These are phyloP conservation scores for Oryza meridionalis DNA, from an alignment of 176 grass and related monocot species.

Conservation along the genomic window DNA sequence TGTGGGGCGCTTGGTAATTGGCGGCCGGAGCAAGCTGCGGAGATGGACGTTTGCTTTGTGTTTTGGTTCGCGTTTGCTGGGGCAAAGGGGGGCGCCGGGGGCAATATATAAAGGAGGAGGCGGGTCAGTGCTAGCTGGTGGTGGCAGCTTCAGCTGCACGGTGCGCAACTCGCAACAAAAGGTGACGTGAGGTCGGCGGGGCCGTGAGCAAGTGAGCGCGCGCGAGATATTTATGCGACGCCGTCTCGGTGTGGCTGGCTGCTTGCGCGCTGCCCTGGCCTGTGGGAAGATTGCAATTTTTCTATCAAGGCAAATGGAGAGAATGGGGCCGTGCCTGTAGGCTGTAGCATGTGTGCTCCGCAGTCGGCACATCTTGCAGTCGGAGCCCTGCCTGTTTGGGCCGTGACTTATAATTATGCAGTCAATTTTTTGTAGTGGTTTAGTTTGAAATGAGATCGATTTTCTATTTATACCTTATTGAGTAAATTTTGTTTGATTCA, in stretches of 20 bases:
- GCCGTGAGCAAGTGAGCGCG: neutral
- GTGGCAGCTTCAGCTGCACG: neutral
- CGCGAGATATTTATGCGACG: neutral
- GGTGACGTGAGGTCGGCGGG: neutral
- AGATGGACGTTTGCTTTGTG: neutral
- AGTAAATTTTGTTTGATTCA: too few relatives aligned
- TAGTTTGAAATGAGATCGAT: too few relatives aligned
- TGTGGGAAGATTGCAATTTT: neutral
- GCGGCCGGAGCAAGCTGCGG: neutral
- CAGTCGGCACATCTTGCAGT: too few relatives aligned
- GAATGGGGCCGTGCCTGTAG: neutral
- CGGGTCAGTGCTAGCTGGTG: neutral
- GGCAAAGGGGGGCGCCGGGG: neutral
- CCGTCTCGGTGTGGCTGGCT: neutral
- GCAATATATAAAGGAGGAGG: slow-evolving; percentile 16
- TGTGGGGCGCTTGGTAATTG: too few relatives aligned
- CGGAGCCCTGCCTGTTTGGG: too few relatives aligned
- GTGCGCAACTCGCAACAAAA: neutral
- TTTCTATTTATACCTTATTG: too few relatives aligned
- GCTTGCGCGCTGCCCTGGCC: neutral
- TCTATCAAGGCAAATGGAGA: neutral
- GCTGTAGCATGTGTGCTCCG: too few relatives aligned
- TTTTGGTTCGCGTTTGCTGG: slow-evolving; percentile 20
- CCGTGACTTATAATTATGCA: too few relatives aligned
- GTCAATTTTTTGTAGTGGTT: too few relatives aligned